Base-by-base conservation (phyloP, 352 stramenopile species). In the Globisporangium alternatum region DNA sequence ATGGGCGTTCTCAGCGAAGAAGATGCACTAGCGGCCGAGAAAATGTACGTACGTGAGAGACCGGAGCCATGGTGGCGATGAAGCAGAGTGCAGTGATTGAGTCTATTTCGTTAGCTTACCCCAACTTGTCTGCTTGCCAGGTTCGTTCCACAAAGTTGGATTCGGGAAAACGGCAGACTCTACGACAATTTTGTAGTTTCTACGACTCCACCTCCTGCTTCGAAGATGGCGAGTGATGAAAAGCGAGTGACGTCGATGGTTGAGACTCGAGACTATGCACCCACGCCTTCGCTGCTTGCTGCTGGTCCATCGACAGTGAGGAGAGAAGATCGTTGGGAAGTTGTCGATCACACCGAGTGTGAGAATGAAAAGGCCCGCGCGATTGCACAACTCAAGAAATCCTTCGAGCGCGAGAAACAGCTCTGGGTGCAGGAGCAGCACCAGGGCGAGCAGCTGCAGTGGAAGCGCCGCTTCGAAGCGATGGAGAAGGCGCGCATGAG, bases 401-500 rank as follows among this genome's bases (percentile, higher is more conserved):
- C 56, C 2, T 60, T 86, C 5, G 65, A 82, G 19, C 60, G 65
- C 15, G 75, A 89, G 22, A 68, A 68, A 37, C 75, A 66, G 13
- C 41, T 55, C 7, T 84, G 77, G 78, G 67, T 83, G 41, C 63
- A 86, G 6, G 74, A 89, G 19, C 75, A 90, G 33, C 70, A 80
- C 33, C 70, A 80, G 37, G 39, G 67, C 15, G 69, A 82, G 25
- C 78, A 88, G 56, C 59, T 69, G 8, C 72, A 88, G 56, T 87
- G 80, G 77, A 90, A 80, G 64, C 70, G 71, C 39, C 72, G 77
- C 5, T 61, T 88, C 57, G 71, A 80, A 39, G 78, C 76, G 43
- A 75, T 71, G 43, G 81, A 92, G 56, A 88, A 86, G 22, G 66
- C 66, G 12, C 70, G 86, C 6, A 95, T 95, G 83, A 74, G 86